Conservation (phyloP, 805 yeast genomes). For the Myxozyma vanderwaltii region DNA sequence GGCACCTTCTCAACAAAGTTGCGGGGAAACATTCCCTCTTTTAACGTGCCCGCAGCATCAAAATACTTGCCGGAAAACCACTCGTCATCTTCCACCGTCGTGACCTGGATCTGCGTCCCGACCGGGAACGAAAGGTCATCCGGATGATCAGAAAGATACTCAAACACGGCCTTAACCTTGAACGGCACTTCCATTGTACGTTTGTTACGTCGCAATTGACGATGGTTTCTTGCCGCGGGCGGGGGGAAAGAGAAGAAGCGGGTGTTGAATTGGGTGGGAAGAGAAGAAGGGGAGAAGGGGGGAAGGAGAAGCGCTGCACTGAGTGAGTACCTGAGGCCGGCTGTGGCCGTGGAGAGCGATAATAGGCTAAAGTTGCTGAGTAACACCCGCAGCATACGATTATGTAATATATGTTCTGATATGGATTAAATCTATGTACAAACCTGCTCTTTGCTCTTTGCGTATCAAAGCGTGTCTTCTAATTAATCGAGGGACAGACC, state of each 20-base stretch:
- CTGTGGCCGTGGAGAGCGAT: neutral
- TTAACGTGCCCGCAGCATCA: constrained; percentile 48
- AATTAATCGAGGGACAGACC: neutral
- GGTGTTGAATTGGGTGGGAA: neutral
- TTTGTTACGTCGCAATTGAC: neutral
- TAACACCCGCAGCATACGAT: neutral
- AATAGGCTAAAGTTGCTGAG: neutral
- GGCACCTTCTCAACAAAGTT: constrained; percentile 62
- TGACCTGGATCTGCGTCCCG: constrained; percentile 73
- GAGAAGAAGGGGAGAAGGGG: neutral
- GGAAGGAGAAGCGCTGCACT: too few relatives aligned
- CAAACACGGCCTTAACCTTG: constrained; percentile 66
- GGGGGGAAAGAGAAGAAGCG: neutral
- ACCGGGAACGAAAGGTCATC: constrained; percentile 77
- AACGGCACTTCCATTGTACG: constrained; percentile 52
- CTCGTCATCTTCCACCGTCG: constrained; percentile 82
- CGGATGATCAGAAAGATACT: constrained; percentile 68
- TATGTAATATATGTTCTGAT: neutral
- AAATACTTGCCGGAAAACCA: constrained; percentile 78
- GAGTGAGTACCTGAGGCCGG: neutral
- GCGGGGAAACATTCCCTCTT: constrained; percentile 83
- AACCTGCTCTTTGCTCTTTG: too few relatives aligned
- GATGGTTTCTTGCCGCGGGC: too few relatives aligned
- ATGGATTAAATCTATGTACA: neutral
- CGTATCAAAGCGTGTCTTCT: too few relatives aligned